Percentiles rank a stretch among this genome's conserved stretches.
Conservation (phyloP, 2,329 filamentous ascomycete species). For the Trichoderma simmonsii region DNA sequence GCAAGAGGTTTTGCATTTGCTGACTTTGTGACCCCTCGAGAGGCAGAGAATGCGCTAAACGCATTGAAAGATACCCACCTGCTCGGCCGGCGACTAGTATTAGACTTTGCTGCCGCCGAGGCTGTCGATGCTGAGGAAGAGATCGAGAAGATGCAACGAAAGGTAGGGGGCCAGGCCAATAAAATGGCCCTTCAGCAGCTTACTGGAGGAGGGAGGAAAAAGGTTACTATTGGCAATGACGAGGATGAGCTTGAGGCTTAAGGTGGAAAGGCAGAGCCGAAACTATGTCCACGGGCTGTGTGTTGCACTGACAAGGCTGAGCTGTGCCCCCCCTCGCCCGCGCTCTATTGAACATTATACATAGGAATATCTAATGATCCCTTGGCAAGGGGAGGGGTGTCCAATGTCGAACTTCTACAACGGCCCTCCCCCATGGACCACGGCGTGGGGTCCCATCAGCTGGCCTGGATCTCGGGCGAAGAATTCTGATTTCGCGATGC, state of each 20-base stretch:
- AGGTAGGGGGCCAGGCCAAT: conserved; percentile 85
- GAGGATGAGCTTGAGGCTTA: conserved; percentile 52
- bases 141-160: conserved; percentile 95
- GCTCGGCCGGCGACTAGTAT: conserved; percentile 80
- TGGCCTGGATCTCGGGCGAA: conserved; percentile 26
- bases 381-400: conserved; percentile 23
- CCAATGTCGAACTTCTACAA: conserved; percentile 12
- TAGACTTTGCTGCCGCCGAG: conserved; percentile 89
- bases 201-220: conserved; percentile 77
- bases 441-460: conserved; percentile 12
- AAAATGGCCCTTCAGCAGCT: conserved; percentile 88
- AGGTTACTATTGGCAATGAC: conserved; percentile 80
- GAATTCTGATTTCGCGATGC: conserved; percentile 28
- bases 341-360: conserved; percentile 8
- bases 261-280: conserved; percentile 23
- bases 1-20: conserved; percentile 95
- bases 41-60: conserved; percentile 87
- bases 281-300: conserved; percentile 20
- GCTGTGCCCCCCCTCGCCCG: conserved; percentile 15
- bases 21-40: conserved; percentile 86
- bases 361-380: conserved; percentile 19
- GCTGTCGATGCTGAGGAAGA: conserved; percentile 90
- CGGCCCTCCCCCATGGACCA: neutral
- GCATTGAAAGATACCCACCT: conserved; percentile 91
- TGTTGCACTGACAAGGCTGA: conserved; percentile 18